Conservation (phyloP, 139 green algal species). For the Coelastrella sp. region DNA sequence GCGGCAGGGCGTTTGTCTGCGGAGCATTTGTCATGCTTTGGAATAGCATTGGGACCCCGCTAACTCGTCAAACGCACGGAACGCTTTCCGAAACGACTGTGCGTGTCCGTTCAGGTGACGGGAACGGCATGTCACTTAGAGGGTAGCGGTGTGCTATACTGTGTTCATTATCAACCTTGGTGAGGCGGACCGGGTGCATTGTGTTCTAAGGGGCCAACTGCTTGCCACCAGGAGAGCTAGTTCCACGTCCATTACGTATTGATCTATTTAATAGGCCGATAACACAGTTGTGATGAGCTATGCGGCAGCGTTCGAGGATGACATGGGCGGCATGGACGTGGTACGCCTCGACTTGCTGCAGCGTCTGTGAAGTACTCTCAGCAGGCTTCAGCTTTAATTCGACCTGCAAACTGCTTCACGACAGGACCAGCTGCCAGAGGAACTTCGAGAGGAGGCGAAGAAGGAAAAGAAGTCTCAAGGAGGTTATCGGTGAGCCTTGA, state of each 20-base stretch:
- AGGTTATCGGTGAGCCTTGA: conserved; percentile 29
- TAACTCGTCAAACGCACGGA: background rate
- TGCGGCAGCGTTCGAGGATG: conserved; percentile 14
- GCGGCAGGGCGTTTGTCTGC: too few species aligned
- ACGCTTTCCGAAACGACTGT: background rate
- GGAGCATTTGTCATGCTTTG: too few species aligned
- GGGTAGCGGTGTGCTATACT: too few species aligned
- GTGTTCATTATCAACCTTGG: too few species aligned
- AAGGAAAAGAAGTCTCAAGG: conserved; percentile 37
- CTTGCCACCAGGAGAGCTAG: background rate
- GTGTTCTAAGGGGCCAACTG: background rate
- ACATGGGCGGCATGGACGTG: conserved; percentile 30
- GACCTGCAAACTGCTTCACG: too few species aligned
- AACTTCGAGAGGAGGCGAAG: conserved; percentile 23
- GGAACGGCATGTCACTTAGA: background rate
- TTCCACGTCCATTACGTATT: background rate
- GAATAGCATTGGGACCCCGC: too few species aligned
- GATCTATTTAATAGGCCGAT: background rate
- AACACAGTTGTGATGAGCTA: background rate
- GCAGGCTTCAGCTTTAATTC: too few species aligned
- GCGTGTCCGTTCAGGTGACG: background rate
- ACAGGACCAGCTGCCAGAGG: conserved; percentile 29
- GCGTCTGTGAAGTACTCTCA: too few species aligned
- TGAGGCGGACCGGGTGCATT: too few species aligned
- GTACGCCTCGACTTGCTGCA: background rate